phyloP scores from a whole-genome alignment of 257 asterid genomes.

The Cynanchum wilfordii region DNA sequence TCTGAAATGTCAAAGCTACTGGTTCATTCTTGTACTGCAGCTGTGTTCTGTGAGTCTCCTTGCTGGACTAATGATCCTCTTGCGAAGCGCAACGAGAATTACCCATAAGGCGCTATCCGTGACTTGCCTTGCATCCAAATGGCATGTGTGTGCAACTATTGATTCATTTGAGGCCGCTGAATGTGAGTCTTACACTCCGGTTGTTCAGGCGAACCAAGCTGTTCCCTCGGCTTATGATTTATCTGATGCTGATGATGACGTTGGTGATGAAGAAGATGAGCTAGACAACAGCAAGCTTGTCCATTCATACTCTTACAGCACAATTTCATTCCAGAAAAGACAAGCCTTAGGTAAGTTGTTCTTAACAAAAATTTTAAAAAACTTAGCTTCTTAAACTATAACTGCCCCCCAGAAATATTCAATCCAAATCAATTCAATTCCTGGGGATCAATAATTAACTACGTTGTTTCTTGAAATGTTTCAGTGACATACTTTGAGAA shows the following conservation, averaged over 20 bases:
- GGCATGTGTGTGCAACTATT: slow-evolving; percentile 89
- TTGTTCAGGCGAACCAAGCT: slow-evolving; percentile 17
- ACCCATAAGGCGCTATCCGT: slow-evolving; percentile 93
- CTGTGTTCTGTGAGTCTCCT: slow-evolving; percentile 81
- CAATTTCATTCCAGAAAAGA: slow-evolving; percentile 85
- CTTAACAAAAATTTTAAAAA: too few relatives aligned
- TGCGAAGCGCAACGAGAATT: slow-evolving; percentile 79
- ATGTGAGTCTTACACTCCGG: slow-evolving; percentile 53
- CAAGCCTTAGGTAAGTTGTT: slow-evolving; percentile 71
- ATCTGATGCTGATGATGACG: slow-evolving; percentile 66
- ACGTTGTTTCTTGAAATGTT: neutral
- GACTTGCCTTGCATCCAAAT: slow-evolving; percentile 90
- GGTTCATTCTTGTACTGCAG: slow-evolving; percentile 30
- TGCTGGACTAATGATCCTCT: slow-evolving; percentile 64
- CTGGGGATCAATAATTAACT: neutral
- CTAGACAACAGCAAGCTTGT: slow-evolving; percentile 60
- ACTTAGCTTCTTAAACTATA: neutral
- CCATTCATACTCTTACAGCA: slow-evolving; percentile 56
- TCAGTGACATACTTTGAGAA: slow-evolving; percentile 84
- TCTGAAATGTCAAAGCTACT: neutral
- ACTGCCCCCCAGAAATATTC: neutral
- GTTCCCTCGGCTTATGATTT: slow-evolving; percentile 28
- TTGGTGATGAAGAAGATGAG: slow-evolving; percentile 94
- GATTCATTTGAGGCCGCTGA: slow-evolving; percentile 61
- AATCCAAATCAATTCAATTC: too few relatives aligned